Evolutionary conservation across 768 basidiomycete species (phyloP), one percentile per base, ranked within the genome.

Genomic region (Tylopilus sp.): DNA sequence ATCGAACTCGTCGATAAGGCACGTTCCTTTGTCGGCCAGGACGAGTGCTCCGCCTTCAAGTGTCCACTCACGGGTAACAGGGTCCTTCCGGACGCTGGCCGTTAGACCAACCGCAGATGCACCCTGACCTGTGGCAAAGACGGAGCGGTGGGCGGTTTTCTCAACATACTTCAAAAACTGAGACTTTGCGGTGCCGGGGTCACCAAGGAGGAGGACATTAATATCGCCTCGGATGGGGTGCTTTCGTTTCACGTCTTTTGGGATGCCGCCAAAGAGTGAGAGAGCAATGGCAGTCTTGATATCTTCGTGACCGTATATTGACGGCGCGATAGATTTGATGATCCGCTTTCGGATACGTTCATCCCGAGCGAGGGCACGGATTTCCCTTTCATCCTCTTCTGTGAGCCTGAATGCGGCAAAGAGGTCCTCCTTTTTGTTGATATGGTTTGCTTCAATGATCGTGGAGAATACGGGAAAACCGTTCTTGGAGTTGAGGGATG

Each of bases 401-500:
- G 95, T 98, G 21, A 99, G 79, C 25, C 92, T 83, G 77, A 97
- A 95, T 4, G 97, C 95, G n/a, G 97, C 95, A 61, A 98, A 98
- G 17, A 95, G 79, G 64, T 99, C 97, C 71, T 98, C 95, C 70
- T 98, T 98, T 77, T 98, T 98, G 76, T 97, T 98, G 66, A 99
- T 77, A 66, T 98, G 95, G 69, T 99, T 99, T 17, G 95, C 97
- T 68, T 98, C 97, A 51, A 99, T 88, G 57, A 99, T 81, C 20
- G 97, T 99, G 9, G 94, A 97, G 75, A 99, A 99, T 28, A 99
- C 97, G 2, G 97, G 97, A 75, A 99, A 99, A 7, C 97, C 97
- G 60, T 99, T 98, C 73, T 98, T 98, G 23, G 92, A 85, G 69
- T 99, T 99, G 60, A 99, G 82, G 3, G 95, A 91, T 20, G 95